Evolutionary conservation across 768 basidiomycete species (phyloP).

Genomic region (Melanogaster broomeanus): DNA sequence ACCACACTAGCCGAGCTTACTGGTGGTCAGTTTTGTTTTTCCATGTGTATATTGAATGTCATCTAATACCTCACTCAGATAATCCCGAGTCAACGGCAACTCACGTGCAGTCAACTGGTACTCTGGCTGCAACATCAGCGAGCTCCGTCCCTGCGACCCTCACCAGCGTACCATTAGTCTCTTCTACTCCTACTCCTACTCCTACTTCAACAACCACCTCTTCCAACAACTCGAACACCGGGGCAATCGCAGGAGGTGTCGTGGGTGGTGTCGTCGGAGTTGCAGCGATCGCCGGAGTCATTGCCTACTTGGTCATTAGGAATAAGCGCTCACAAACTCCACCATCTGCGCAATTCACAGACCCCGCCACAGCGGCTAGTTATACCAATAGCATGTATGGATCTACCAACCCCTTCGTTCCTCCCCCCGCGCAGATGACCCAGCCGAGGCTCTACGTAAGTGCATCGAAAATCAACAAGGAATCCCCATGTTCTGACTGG

Average conservation of each 20-base stretch:
- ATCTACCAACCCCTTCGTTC: slow-evolving; percentile 11
- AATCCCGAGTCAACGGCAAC: slow-evolving; percentile 45
- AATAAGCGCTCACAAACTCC: slow-evolving; percentile 27
- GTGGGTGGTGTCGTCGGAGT: slow-evolving; percentile 63
- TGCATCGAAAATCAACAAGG: background rate
- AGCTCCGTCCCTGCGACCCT: slow-evolving; percentile 15
- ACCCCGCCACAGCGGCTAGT: background rate
- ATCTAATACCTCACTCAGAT: slow-evolving; percentile 24
- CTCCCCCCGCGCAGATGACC: slow-evolving; percentile 11
- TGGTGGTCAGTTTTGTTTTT: slow-evolving; percentile 20
- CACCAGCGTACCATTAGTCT: slow-evolving; percentile 10
- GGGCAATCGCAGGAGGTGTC: slow-evolving; percentile 63
- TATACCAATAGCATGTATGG: slow-evolving; percentile 7
- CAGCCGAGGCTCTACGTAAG: slow-evolving; percentile 34
- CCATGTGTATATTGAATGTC: background rate
- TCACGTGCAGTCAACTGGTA: slow-evolving; percentile 29
- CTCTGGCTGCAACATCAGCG: slow-evolving; percentile 10
- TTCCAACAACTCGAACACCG: slow-evolving; percentile 36
- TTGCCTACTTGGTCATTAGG: slow-evolving; percentile 41
- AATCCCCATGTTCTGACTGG: slow-evolving; percentile 1
- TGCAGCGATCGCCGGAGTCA: slow-evolving; percentile 39
- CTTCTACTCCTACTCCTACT: slow-evolving; percentile 5
- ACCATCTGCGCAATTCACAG: slow-evolving; percentile 15
- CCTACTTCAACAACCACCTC: slow-evolving; percentile 2
- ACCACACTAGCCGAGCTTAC: slow-evolving; percentile 36